Evolutionary conservation across 257 asterid species (phyloP).

Genomic region (Salvia splendens): DNA sequence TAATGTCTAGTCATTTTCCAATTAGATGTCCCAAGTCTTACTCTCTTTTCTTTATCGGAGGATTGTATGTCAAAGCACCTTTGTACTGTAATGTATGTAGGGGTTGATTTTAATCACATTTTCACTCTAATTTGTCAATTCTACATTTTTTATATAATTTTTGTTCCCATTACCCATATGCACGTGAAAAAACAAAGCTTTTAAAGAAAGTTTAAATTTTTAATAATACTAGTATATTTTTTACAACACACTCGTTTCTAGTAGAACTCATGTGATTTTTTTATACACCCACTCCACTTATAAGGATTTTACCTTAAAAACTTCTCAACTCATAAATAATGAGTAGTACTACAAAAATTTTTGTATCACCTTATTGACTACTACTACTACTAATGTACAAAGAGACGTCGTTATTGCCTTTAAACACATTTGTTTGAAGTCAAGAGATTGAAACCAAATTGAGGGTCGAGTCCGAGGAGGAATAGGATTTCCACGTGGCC

Average conservation of each 20-base stretch:
- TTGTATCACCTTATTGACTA: not conserved
- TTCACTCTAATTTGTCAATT: not conserved
- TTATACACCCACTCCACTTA: no score
- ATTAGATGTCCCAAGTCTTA: not conserved
- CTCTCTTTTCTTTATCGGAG: not conserved
- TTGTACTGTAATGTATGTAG: constrained; percentile 1
- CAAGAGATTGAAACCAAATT: constrained; percentile 3
- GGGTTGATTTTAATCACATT: not conserved
- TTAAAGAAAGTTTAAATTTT: no score
- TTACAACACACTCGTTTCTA: no score
- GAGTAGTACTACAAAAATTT: not conserved
- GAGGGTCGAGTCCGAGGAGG: constrained; percentile 19
- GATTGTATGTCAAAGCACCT: not conserved
- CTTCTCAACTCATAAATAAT: no score
- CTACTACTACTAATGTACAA: not conserved
- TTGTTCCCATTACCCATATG: no score
- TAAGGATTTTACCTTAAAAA: no score
- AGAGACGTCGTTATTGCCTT: not conserved
- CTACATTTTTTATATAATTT: no score
- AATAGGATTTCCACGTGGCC: not conserved
- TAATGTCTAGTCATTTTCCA: constrained; percentile 1
- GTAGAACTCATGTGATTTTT: no score
- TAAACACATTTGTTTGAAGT: constrained; percentile 10
- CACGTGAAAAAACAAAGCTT: no score
- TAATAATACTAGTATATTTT: no score